phyloP scores from a whole-genome alignment of 2,329 filamentous ascomycete species.

The Lasiodiplodia sp. region DNA sequence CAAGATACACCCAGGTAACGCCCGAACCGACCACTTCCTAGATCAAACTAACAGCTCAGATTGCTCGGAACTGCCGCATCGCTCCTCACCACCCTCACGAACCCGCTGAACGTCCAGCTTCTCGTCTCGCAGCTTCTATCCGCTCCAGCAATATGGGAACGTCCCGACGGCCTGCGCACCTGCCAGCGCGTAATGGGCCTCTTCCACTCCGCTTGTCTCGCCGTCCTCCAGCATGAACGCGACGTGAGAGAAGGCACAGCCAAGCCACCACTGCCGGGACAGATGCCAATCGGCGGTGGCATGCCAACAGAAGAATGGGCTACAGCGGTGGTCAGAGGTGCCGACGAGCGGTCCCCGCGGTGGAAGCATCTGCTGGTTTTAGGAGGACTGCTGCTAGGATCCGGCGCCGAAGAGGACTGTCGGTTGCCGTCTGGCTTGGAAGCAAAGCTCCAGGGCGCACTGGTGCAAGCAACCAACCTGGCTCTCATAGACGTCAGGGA shows the following conservation, averaged over 20 bases:
- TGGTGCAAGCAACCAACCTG: conserved; percentile 79
- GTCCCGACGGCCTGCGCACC: conserved; percentile 66
- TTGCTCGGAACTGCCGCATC: conserved; percentile 71
- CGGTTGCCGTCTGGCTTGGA: conserved; percentile 68
- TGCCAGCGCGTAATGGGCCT: conserved; percentile 73
- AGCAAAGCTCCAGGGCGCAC: conserved; percentile 72
- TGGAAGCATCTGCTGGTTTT: conserved; percentile 89
- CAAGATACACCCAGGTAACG: conserved; percentile 66
- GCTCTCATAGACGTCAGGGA: conserved; percentile 67
- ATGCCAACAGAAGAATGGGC: conserved; percentile 64
- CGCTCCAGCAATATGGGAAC: conserved; percentile 74
- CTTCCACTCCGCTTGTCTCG: conserved; percentile 72
- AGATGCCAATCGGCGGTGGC: conserved; percentile 51
- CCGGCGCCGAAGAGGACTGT: conserved; percentile 63
- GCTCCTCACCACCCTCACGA: conserved; percentile 73
- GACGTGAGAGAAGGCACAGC: conserved; percentile 42
- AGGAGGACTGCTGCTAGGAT: conserved; percentile 78
- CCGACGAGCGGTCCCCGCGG: conserved; percentile 67
- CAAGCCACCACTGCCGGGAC: conserved; percentile 36
- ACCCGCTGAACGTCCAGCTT: conserved; percentile 76
- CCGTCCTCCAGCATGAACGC: conserved; percentile 58
- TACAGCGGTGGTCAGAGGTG: conserved; percentile 64
- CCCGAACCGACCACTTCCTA: background rate
- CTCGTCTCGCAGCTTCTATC: conserved; percentile 75
- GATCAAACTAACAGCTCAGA: conserved; percentile 35